phyloP scores from a whole-genome alignment of 2,329 filamentous ascomycete genomes.

The Aureobasidium sp. region DNA sequence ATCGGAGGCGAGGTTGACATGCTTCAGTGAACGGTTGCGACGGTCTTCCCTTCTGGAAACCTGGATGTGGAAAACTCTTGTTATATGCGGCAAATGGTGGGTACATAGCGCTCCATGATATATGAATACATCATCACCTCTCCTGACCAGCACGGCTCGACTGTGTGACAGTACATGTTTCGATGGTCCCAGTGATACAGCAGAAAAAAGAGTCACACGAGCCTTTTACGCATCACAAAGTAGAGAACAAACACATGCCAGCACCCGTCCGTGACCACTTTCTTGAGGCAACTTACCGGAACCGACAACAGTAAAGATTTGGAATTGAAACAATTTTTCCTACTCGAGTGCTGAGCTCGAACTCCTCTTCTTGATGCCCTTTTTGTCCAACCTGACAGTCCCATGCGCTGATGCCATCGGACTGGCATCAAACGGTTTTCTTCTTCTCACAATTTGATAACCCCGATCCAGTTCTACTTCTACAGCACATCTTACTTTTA shows the following conservation, averaged over 20 bases:
- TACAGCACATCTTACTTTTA: constrained; percentile 73
- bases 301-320: background rate
- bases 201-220: background rate
- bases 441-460: constrained; percentile 67
- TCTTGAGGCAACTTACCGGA: background rate
- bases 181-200: background rate
- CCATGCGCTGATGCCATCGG: background rate
- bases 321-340: background rate
- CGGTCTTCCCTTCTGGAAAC: background rate
- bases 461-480: constrained; percentile 82
- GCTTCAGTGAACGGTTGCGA: background rate
- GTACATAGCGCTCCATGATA: background rate
- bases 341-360: constrained; percentile 4
- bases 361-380: background rate
- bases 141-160: background rate
- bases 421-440: constrained; percentile 34
- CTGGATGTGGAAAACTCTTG: background rate
- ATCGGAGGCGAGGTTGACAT: background rate
- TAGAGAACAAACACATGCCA: background rate
- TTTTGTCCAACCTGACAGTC: background rate
- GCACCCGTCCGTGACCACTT: background rate
- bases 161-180: background rate
- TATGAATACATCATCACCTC: background rate
- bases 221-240: background rate
- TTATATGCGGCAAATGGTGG: background rate